Base-by-base conservation (phyloP, 805 yeast genomes). In the Sugiyamaella marilandica region DNA sequence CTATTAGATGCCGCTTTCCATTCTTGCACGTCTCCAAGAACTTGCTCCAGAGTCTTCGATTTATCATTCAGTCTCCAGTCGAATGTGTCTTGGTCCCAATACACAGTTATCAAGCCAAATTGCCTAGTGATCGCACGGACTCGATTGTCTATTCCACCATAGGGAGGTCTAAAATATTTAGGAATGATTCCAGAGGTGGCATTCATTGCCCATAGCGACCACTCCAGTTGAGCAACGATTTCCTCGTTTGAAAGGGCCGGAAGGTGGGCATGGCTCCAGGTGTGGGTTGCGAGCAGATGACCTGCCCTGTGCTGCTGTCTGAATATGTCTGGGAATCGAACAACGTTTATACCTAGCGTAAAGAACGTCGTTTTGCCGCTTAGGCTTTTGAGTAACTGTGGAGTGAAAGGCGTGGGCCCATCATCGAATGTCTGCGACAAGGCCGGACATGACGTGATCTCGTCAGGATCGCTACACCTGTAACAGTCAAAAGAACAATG, bases 171-270 rank as follows among this genome's bases (percentile, higher is more conserved):
- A 67, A 87, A 92, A 86, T 92, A 92, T 63, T 84, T 85, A 7
- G 98, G 98, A 10, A 87, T 65, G 62, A 90, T 91, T 29, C 83
- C 74, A 0, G 88, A 87, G 0, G 97, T 90, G 1, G 97, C 97
- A 71, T 92, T 91, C 90, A 91, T 87, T 3, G 97, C 97, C 97
- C 97, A 92, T 32, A 89, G 82, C 1, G 95, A 83, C 98, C 98
- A 92, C 67, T 91, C 84, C 34, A 92, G 70, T 65, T 92, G 96
- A 0, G 97, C 96, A 52, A 86, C 82, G 16, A 92, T 81, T 56
- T 87, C 80, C 68, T 89, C 92, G 65, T 89, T 90, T 19, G 82
- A 68, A 52, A 91, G 74, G 0, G 83, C 69, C 1, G 97, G 97
- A 55, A 92, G 75, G 61, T 84, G 87, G 53, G 83, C 82, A 70